Base-by-base conservation (phyloP, 2,329 filamentous ascomycete genomes). In the Akanthomyces lecanii region DNA sequence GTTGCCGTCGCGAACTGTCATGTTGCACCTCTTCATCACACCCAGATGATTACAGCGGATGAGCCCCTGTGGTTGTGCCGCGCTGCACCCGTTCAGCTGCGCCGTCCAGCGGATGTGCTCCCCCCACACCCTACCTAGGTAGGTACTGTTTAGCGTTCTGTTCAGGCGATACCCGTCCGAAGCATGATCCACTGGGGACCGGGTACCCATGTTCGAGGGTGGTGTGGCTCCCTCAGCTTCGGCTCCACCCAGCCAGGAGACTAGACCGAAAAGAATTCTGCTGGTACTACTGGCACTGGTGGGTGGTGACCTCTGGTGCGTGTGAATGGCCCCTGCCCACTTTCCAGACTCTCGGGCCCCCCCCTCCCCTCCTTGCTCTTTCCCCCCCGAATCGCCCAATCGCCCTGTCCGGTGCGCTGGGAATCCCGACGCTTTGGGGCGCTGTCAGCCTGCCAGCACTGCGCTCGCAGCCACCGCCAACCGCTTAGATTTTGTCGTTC, bases 261-360 rank as follows among this genome's bases (percentile, higher is more conserved):
- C n/a, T n/a, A 45, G 14, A 30, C 12, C 38, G 36, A 50, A 47
- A 40, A 48, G 38, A 40, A 40, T 36, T 36, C 33, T 36, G 33
- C 33, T 36, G 33, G 6, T 36, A 36, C 12, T 14, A 40, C 38
- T 40, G 38, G 38, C 10, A 40, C 38, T 40, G 38, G 38, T 16
- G 14, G 38, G 16, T 16, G 10, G 38, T 40, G 38, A 16, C 33
- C 28, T 30, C 7, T 36, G 33, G 33, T 36, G 33, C 7, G 33
- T 36, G 7, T 40, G 38, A 40, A 40, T 40, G 38, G 38, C 30
- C 38, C 60, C 61, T 51, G 53, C 28, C 36, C 45, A 51, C 53
- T 63, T 63, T 58, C 61, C 61, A 63, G 61, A 52, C 53, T 63
- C 61, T 63, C 61, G 61, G 61, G 61, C 61, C 61, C 52, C 48